Evolutionary conservation across 2,329 filamentous ascomycete species (phyloP), one percentile per base, ranked within the genome.

Genomic region (Akanthomyces uredinophilus): DNA sequence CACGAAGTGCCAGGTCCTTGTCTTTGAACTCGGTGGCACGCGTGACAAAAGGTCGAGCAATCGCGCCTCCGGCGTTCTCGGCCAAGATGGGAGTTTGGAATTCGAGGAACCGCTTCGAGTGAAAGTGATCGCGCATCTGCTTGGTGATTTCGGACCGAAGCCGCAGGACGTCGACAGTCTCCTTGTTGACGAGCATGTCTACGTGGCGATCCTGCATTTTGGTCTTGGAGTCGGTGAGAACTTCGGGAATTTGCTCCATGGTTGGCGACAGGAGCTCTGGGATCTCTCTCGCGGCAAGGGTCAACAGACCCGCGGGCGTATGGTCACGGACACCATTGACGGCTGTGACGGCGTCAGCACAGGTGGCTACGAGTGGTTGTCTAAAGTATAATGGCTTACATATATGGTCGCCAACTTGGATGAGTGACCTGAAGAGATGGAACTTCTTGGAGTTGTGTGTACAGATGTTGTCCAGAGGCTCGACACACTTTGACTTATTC

Each of bases 61-160:
- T 83, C 5, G 95, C 95, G 46, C 95, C 95, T n/a, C 92, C 90
- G 1, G 93, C 92, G 55, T 87, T 84, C 52, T 88, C 86, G 8
- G 90, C 88, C 58, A 99, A 81, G 62, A 98, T 91, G 0, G 95
- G 95, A 0, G 95, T 99, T 68, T 90, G 90, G 52, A 98, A 92
- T 75, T 97, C 93, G 60, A 92, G 78, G 70, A 97, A 97, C 6
- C 83, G 82, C 51, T 84, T 81, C 10, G 85, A 79, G 64, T 91
- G 80, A 61, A 98, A 85, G 72, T 89, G 91, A 57, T 85, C 82
- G 41, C 92, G 87, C 66, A 98, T 81, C 66, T 85, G 84, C 63
- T 87, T 86, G 65, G 92, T 87, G 64, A 98, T 84, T 43, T 86
- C 78, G 0, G 92, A 87, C 41, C 94, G 87, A 27, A 95, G 80